Base-by-base conservation (phyloP, 495 filamentous ascomycete species). In the Friedmanniomyces endolithicus region DNA sequence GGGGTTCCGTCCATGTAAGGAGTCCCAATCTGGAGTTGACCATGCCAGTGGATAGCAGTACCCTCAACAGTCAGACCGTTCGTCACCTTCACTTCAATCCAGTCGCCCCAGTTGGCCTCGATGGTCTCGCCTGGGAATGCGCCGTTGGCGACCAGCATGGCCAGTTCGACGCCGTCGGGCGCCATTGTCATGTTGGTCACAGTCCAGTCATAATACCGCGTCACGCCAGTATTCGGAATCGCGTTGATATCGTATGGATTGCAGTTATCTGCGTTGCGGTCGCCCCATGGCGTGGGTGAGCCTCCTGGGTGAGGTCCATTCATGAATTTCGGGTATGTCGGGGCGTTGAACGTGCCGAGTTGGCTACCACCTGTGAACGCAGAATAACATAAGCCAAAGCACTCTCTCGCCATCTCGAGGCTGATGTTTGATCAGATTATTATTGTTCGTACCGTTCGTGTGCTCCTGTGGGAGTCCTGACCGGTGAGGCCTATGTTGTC, bases 21-120 rank as follows among this genome's bases (percentile, higher is more conserved):
- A 9, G 53, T 61, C 4, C 57, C 61, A 35, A 17, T 53, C 37
- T 63, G 61, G 27, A 54, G 52, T 49, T 61, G 40, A 27, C 61
- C 61, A 35, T 63, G 61, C 58, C 57, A 63, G 23, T 63, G 61
- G 20, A 63, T 52, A 12, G 49, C 37, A 2, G 70, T 72, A 6
- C 72, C 71, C 50, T 74, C 68, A 39, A 60, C 62, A 11, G 58
- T 62, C 22, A 71, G 53, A 17, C 59, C 34, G 45, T 57, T 64
- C 0, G 52, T 48, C 19, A 85, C 76, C 35, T 67, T 74, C 39
- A 84, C 65, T 31, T 76, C 52, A 35, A 85, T 68, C 35, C 59
- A 75, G 57, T 84, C 79, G 11, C 81, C 81, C 75, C 79, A 81
- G 52, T 82, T 66, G 3, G 78, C 81, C 29, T 74, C 67, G 52